Evolutionary conservation across 2,329 filamentous ascomycete species (phyloP), one percentile per base, ranked within the genome.

Genomic region (Venturia effusa): DNA sequence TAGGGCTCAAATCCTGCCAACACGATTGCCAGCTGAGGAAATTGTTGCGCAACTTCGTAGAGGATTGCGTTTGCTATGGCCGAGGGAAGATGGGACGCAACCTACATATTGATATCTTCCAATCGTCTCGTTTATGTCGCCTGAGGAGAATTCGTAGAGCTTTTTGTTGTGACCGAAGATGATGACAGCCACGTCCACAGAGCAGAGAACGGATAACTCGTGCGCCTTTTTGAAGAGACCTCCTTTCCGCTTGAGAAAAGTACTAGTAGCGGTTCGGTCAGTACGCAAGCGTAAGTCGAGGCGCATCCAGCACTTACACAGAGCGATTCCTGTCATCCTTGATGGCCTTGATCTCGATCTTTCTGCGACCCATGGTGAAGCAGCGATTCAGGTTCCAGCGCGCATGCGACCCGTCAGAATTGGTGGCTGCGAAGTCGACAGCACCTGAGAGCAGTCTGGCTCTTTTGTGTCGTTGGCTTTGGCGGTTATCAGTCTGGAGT

Each of bases 341-440:
- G 83, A 97, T 97, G 70, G 93, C 91, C 80, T 97, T 97, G 83
- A 99, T 97, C 81, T 97, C 94, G 75, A 99, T 99, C 86, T 99
- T 99, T 84, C 94, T 87, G 77, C 94, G 88, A 76, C 94, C 94
- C 94, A 99, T 99, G 1, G 51, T 57, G 51, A 57, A 57, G 51
- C 51, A 57, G 51, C 27, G 27, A 27, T 4, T 57, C 27, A 34
- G 27, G 30, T 57, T 32, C 30, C 51, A 34, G 34, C 30, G 51
- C 51, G 27, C 51, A 57, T 57, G 51, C 51, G 51, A 34, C 30
- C 34, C 27, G 19, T 11, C 4, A 15, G 7, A 22, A 5, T 10
- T 11, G 30, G 19, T 22, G 51, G n/a, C 3, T 57, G 51, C 51
- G n/a, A 22, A 6, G 27, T 57, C 51, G 48, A 55, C 24, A 13